Evolutionary conservation across 1,139 yeast genomes (phyloP).

Genomic region (Spencermartinsiella ligniputridi): DNA sequence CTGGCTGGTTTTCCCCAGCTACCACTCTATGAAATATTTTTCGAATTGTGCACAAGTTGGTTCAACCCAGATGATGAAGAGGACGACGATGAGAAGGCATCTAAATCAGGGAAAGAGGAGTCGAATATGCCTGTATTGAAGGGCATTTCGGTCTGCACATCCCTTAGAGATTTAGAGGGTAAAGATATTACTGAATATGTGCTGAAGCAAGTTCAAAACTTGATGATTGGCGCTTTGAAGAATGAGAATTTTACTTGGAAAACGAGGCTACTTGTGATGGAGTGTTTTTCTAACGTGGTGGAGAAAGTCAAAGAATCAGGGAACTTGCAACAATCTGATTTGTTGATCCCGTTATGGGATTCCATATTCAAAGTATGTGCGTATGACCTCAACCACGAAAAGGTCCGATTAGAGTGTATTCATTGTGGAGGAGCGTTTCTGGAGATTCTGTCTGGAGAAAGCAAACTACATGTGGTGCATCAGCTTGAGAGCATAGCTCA

Average conservation of each 20-base stretch:
- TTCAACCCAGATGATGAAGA: slow-evolving; percentile 28
- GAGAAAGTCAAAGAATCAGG: neutral
- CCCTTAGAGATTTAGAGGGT: slow-evolving; percentile 8
- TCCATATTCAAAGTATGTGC: slow-evolving; percentile 35
- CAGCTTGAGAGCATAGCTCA: slow-evolving; percentile 12
- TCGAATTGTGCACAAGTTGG: slow-evolving; percentile 32
- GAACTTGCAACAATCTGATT: neutral
- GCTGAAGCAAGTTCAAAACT: slow-evolving; percentile 6
- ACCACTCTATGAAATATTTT: slow-evolving; percentile 33
- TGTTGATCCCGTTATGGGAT: slow-evolving; percentile 31
- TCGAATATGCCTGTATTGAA: slow-evolving; percentile 34
- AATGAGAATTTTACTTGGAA: slow-evolving; percentile 48
- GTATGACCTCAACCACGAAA: slow-evolving; percentile 50
- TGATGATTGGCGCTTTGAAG: slow-evolving; percentile 1
- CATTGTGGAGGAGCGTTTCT: slow-evolving; percentile 35
- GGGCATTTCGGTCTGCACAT: slow-evolving; percentile 23
- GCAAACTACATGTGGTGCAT: slow-evolving; percentile 2
- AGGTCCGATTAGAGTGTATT: slow-evolving; percentile 52
- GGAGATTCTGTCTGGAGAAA: slow-evolving; percentile 10
- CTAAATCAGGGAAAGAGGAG: slow-evolving; percentile 27
- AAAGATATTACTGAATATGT: slow-evolving; percentile 2
- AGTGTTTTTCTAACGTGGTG: neutral
- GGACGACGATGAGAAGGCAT: slow-evolving; percentile 21
- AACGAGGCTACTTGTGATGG: slow-evolving; percentile 40
- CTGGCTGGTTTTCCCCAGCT: slow-evolving; percentile 28